Base-by-base conservation (phyloP, 768 basidiomycete genomes). In the Suillus clintonianus region DNA sequence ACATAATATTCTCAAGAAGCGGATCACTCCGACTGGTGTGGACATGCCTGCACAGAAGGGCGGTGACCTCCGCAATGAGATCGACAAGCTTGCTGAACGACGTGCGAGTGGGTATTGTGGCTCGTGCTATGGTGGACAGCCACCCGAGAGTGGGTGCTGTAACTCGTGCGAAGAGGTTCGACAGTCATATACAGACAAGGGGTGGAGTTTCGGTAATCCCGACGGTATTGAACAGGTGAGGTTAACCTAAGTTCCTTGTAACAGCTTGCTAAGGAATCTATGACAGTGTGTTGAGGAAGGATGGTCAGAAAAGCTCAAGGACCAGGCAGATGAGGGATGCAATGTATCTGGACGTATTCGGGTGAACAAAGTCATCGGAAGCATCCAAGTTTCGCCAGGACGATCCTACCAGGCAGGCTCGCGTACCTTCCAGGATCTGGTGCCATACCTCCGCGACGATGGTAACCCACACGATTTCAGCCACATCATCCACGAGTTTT, bases 341-440 rank as follows among this genome's bases (percentile, higher is more conserved):
- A 96, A 95, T 75, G 82, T 99, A 65, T 87, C 89, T 27, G 97
- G 97, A 50, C 88, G 89, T 60, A 86, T 99, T 64, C 91, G 91
- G 62, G 94, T 99, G 61, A 99, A 99, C 85, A 97, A 98, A 77
- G 97, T 98, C 67, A 85, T 95, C 67, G 95, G 97, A 62, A 97
- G 94, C 78, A 91, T 98, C 74, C 93, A 97, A 73, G 85, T 99
- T 70, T 95, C 94, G 6, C 96, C 95, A 1, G 97, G 97, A 36
- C 86, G 90, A 50, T 94, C 94, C n/a, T 99, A 96, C 90, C 95
- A 96, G 76, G 83, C 87, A 48, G 89, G 89, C 71, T 79, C 84
- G 59, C 87, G 90, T 65, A 87, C 92, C 76, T 82, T 92, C 48
- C 89, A 94, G 72, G 93, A 95, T 65, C 86, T 98, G 58, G 95